Evolutionary conservation across 2,329 filamentous ascomycete species (phyloP).

Genomic region (Xylogone sp.): DNA sequence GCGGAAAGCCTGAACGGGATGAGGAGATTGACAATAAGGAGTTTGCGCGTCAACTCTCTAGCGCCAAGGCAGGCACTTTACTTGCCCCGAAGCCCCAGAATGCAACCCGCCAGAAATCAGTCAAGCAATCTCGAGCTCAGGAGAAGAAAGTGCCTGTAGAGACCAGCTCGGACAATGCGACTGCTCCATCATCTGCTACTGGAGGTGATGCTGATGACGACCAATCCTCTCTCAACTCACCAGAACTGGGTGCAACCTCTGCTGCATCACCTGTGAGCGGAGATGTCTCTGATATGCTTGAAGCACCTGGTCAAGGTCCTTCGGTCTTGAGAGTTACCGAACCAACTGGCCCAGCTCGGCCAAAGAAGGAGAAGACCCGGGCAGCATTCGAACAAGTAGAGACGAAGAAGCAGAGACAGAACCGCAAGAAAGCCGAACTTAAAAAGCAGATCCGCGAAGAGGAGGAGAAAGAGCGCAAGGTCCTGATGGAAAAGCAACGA

Average conservation of each 20-base stretch:
- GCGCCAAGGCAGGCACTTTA: slow-evolving; percentile 63
- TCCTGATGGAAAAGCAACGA: slow-evolving; percentile 76
- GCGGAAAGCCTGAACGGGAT: slow-evolving; percentile 24
- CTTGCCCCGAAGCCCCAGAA: slow-evolving; percentile 51
- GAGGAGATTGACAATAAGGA: slow-evolving; percentile 67
- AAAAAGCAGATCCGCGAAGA: slow-evolving; percentile 72
- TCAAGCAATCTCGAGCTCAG: slow-evolving; percentile 65
- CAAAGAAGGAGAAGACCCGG: slow-evolving; percentile 59
- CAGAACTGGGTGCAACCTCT: slow-evolving; percentile 52
- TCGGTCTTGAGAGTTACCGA: slow-evolving; percentile 76
- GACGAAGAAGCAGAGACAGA: slow-evolving; percentile 94
- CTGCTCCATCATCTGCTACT: slow-evolving; percentile 64
- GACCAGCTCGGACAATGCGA: slow-evolving; percentile 39
- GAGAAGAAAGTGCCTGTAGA: slow-evolving; percentile 42
- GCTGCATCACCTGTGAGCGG: slow-evolving; percentile 34
- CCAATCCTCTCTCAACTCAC: slow-evolving; percentile 65
- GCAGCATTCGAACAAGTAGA: slow-evolving; percentile 61
- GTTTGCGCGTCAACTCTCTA: slow-evolving; percentile 71
- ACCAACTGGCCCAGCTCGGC: slow-evolving; percentile 50
- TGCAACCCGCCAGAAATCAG: slow-evolving; percentile 45
- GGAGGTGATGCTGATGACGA: slow-evolving; percentile 80
- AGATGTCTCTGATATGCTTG: slow-evolving; percentile 90
- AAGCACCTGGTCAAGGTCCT: slow-evolving; percentile 63
- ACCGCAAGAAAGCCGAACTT: slow-evolving; percentile 81
- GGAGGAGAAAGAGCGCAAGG: slow-evolving; percentile 74